Conservation (phyloP, 2,329 filamentous ascomycete species). For the Aureobasidium subglaciale region DNA sequence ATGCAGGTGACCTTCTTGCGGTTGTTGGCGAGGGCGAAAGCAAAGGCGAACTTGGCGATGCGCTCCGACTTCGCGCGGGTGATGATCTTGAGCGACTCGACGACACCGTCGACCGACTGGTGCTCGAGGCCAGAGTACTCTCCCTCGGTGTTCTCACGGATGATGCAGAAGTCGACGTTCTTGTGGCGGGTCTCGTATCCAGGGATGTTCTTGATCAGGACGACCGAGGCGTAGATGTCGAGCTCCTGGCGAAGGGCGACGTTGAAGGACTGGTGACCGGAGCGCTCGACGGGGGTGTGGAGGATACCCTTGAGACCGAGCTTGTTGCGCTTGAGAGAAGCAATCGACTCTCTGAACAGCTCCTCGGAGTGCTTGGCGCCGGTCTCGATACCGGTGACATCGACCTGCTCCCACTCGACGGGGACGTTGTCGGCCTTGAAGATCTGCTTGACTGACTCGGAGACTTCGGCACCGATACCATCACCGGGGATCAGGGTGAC, state of each 20-base stretch:
- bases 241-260: slow-evolving; percentile 98
- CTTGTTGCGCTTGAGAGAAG: slow-evolving; percentile 96
- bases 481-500: slow-evolving; percentile 95
- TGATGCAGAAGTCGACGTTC: slow-evolving; percentile 96
- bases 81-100: slow-evolving; percentile 99
- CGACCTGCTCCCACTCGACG: slow-evolving; percentile 97
- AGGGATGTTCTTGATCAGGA: slow-evolving; percentile 98
- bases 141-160: slow-evolving; percentile 99
- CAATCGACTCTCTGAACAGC: slow-evolving; percentile 90
- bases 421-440: slow-evolving; percentile 99
- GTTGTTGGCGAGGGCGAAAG: slow-evolving; percentile 97
- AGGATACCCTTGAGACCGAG: slow-evolving; percentile 92
- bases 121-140: slow-evolving; percentile 99
- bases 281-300: slow-evolving; percentile 92
- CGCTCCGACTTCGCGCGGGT: slow-evolving; percentile 98
- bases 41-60: slow-evolving; percentile 97
- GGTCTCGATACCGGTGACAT: slow-evolving; percentile 83
- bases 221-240: slow-evolving; percentile 97
- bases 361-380: slow-evolving; percentile 85
- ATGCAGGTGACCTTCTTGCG: slow-evolving; percentile 99
- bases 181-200: slow-evolving; percentile 97
- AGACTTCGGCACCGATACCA: slow-evolving; percentile 95
- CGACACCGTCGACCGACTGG: slow-evolving; percentile 91
- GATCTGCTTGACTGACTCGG: slow-evolving; percentile 96
- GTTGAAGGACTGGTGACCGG: slow-evolving; percentile 98